These are phyloP conservation scores for Pseudopyrenochaeta lycopersici DNA, from an alignment of 2,329 filamentous ascomycete species.

Conservation along the genomic window DNA sequence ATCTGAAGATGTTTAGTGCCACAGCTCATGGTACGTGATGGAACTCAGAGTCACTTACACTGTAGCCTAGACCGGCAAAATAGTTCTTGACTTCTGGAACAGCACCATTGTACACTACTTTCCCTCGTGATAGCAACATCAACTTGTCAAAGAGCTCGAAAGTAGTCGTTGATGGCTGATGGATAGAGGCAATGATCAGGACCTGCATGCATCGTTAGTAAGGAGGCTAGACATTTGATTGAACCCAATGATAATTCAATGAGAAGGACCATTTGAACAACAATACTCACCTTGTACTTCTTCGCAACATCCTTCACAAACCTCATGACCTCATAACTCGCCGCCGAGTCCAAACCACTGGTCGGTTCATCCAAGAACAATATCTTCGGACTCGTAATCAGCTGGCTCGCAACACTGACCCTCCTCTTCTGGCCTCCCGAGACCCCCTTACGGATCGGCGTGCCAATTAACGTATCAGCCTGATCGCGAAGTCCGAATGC, in stretches of 20 bases:
- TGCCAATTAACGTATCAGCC: constrained; percentile 77
- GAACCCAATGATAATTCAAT: too few species aligned
- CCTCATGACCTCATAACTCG: constrained; percentile 78
- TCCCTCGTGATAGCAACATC: constrained; percentile 74
- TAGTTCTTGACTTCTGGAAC: constrained; percentile 67
- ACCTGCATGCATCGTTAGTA: constrained; percentile 57
- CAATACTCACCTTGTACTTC: constrained; percentile 66
- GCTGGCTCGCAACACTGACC: constrained; percentile 79
- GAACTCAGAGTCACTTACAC: constrained; percentile 7
- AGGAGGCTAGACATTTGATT: background rate
- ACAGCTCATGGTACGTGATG: background rate
- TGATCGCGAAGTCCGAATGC: constrained; percentile 78
- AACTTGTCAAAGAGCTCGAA: constrained; percentile 85
- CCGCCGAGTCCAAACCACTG: constrained; percentile 81
- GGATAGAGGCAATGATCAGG: constrained; percentile 82
- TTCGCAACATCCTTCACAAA: constrained; percentile 74
- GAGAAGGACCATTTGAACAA: too few species aligned
- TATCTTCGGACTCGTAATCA: constrained; percentile 82
- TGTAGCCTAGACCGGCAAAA: constrained; percentile 67
- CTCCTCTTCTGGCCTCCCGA: constrained; percentile 86
- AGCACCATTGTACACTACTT: constrained; percentile 76
- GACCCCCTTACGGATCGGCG: constrained; percentile 82
- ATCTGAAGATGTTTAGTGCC: constrained; percentile 55
- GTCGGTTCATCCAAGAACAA: constrained; percentile 87
- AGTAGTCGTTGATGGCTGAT: constrained; percentile 82